Percentiles rank a stretch among this genome's conserved stretches.
Conservation (phyloP, 805 yeast species). For the Nakazawaea populi region DNA sequence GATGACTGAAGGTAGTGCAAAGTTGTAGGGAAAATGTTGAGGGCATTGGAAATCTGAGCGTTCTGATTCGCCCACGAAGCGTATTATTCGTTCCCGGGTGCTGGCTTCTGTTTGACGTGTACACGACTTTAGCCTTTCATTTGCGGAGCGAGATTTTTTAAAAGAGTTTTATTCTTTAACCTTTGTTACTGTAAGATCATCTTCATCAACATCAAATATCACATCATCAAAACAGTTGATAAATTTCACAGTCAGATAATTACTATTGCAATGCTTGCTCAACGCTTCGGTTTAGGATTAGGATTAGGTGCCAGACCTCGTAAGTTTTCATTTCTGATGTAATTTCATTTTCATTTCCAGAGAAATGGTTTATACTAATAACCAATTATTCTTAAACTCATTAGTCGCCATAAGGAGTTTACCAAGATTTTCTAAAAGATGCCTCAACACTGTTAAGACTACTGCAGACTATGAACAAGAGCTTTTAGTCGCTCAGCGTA, state of each 20-base stretch:
- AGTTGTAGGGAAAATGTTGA: too few relatives aligned
- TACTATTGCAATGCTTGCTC: conserved; percentile 5
- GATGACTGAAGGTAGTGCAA: too few relatives aligned
- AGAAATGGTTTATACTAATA: too few relatives aligned
- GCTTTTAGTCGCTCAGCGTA: conserved; percentile 75
- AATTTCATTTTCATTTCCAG: not conserved
- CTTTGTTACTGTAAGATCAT: too few relatives aligned
- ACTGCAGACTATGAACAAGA: conserved; percentile 60
- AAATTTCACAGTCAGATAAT: not conserved
- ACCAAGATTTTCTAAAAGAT: conserved; percentile 17
- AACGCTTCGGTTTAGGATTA: conserved; percentile 12
- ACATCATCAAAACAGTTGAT: not conserved
- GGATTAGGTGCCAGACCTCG: conserved; percentile 12
- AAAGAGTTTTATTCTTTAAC: too few relatives aligned
- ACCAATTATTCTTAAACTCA: not conserved
- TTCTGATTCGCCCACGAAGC: not conserved
- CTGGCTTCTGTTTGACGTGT: not conserved
- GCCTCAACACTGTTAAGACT: conserved; percentile 39
- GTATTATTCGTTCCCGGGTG: not conserved
- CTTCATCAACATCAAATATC: not conserved
- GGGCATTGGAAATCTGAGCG: not conserved
- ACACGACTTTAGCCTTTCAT: not conserved
- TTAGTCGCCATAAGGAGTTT: conserved; percentile 5
- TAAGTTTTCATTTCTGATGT: not conserved
- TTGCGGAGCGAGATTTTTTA: too few relatives aligned